Percentiles rank a stretch among this genome's conserved stretches.
Conservation (phyloP, 768 basidiomycete genomes). For the Tulasnella sp. region DNA sequence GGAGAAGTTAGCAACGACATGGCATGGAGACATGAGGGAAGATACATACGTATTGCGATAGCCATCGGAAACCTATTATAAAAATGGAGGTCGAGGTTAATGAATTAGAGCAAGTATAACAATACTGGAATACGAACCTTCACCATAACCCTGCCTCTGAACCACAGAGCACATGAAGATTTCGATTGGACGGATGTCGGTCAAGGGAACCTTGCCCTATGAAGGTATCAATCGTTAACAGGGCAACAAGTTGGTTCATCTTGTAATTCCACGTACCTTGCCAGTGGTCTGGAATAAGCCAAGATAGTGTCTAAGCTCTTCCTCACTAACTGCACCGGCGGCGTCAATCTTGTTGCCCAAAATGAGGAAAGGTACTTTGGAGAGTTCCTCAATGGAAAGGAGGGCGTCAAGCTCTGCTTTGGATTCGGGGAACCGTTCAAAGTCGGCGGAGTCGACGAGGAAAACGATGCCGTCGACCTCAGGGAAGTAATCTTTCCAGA, state of each 20-base stretch:
- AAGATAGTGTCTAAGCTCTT: slow-evolving; percentile 88
- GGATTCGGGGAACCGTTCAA: slow-evolving; percentile 89
- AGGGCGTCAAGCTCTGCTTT: slow-evolving; percentile 96
- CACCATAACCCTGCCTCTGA: slow-evolving; percentile 95
- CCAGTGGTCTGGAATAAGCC: slow-evolving; percentile 99
- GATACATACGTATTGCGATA: slow-evolving; percentile 82
- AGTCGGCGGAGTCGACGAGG: slow-evolving; percentile 93
- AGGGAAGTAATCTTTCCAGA: slow-evolving; percentile 99
- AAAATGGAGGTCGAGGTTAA: background rate
- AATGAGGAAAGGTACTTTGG: slow-evolving; percentile 94
- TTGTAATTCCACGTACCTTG: slow-evolving; percentile 48
- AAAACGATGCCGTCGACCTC: slow-evolving; percentile 98
- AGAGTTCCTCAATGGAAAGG: slow-evolving; percentile 86
- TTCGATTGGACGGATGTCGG: slow-evolving; percentile 95
- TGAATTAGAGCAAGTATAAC: slow-evolving; percentile 14
- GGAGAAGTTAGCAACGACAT: background rate
- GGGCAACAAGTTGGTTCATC: background rate
- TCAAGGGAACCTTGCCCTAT: slow-evolving; percentile 93
- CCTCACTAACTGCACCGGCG: slow-evolving; percentile 93
- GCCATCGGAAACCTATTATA: slow-evolving; percentile 72
- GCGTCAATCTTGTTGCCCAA: slow-evolving; percentile 99
- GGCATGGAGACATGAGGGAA: background rate
- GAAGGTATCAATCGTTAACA: background rate
- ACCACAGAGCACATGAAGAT: slow-evolving; percentile 99
- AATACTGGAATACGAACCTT: slow-evolving; percentile 42